phyloP scores from a whole-genome alignment of 2,329 filamentous ascomycete species.

The Hymenoscyphus scutula region DNA sequence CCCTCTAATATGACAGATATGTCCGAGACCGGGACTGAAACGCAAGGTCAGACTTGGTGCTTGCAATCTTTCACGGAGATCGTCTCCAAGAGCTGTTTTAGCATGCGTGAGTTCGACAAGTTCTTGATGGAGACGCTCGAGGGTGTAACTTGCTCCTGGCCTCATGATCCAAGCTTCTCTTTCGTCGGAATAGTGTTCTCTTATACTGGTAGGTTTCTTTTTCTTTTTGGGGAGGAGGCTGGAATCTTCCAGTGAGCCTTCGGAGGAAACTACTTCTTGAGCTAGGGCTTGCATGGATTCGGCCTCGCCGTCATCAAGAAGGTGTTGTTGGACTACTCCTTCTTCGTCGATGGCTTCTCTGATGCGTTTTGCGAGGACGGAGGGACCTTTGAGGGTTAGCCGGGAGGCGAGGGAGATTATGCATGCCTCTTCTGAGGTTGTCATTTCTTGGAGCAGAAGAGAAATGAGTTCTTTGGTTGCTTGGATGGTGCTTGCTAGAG shows the following conservation, averaged over 20 bases:
- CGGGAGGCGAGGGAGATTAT: slow-evolving; percentile 50
- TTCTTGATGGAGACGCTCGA: slow-evolving; percentile 66
- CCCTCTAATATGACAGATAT: slow-evolving; percentile 87
- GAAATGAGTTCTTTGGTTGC: slow-evolving; percentile 66
- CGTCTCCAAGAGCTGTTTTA: slow-evolving; percentile 58
- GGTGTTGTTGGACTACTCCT: slow-evolving; percentile 76
- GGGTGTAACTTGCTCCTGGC: slow-evolving; percentile 61
- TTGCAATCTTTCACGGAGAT: slow-evolving; percentile 59
- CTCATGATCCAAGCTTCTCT: slow-evolving; percentile 65
- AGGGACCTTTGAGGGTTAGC: slow-evolving; percentile 65
- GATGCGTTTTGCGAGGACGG: slow-evolving; percentile 69
- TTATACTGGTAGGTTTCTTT: slow-evolving; percentile 47
- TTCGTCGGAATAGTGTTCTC: slow-evolving; percentile 59
- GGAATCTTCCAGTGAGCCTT: slow-evolving; percentile 59
- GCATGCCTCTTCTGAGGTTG: slow-evolving; percentile 34
- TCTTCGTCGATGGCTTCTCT: slow-evolving; percentile 86
- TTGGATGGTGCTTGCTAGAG: slow-evolving; percentile 75
- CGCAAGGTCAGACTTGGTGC: slow-evolving; percentile 71
- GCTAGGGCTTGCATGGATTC: slow-evolving; percentile 71
- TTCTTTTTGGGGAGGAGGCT: slow-evolving; percentile 43
- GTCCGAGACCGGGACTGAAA: slow-evolving; percentile 83
- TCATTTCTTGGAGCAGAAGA: slow-evolving; percentile 40
- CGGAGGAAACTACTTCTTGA: slow-evolving; percentile 65
- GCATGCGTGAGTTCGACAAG: slow-evolving; percentile 59
- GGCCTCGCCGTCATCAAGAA: slow-evolving; percentile 69